Evolutionary conservation across 2,329 filamentous ascomycete species (phyloP), one percentile per base, ranked within the genome.

Genomic region (Calonectria hawksworthii): DNA sequence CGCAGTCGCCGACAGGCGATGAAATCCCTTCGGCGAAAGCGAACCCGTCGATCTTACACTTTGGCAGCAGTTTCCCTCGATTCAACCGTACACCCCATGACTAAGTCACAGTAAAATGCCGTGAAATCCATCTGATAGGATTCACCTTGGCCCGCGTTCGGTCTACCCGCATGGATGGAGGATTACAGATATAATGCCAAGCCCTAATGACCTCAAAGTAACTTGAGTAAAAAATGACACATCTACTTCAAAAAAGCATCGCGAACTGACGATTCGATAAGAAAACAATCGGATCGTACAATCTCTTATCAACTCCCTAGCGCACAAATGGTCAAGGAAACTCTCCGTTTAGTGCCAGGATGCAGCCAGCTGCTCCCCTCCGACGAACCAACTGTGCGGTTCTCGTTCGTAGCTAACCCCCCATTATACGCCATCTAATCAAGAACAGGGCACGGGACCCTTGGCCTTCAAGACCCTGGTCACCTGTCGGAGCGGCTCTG

Each of bases 21-120:
- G 76, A 74, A 74, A 75, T 79, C 70, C 74, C 76, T 79, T 80
- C 77, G 78, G 79, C 72, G 73, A 76, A 61, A 54, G 68, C 75
- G 69, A 79, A 74, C 75, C 69, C 71, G 77, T 78, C 75, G 75
- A 78, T 79, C 77, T 72, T 76, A 73, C 72, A 75, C 72, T 75
- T 78, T 79, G 56, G 71, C 51, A 74, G 51, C 28, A 68, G 72
- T 32, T n/a, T 28, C 38, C 30, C 36, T 47, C 28, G 32, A 70
- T 52, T 28, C 32, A 38, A 68, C 32, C 56, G 56, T 38, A 38
- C 56, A 10, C 4, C 34, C 34, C 16, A 61, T 61, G 56, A 61
- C 32, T 61, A 61, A 61, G 56, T 23, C 56, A 26, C n/a, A 21
- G 28, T 26, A 36, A 38, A 61, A 59, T 63, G 26, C 66, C 63